These are phyloP conservation scores for Neoscytalidium dimidiatum DNA, from an alignment of 2,329 filamentous ascomycete genomes.

Conservation along the genomic window DNA sequence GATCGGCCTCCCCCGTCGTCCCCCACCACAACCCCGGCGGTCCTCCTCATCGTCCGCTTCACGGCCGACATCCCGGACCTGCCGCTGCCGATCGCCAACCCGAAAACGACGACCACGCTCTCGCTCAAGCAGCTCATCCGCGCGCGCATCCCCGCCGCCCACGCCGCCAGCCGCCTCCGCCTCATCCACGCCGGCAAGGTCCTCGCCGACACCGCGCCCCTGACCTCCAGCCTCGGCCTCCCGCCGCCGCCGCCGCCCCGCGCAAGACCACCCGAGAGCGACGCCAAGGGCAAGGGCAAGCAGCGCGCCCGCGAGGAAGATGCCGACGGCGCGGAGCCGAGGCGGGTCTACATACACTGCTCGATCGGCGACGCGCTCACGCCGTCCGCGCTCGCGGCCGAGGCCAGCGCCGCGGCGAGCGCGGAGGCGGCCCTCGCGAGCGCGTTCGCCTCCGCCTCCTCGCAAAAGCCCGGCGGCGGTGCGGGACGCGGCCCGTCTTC, in stretches of 20 bases:
- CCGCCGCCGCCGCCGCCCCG: constrained; percentile 57
- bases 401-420: constrained; percentile 52
- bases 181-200: constrained; percentile 90
- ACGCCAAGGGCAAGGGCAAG: constrained; percentile 64
- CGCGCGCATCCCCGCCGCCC: constrained; percentile 62
- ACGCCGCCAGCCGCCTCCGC: constrained; percentile 72
- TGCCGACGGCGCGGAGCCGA: constrained; percentile 25
- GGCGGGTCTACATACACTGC: constrained; percentile 86
- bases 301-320: constrained; percentile 55
- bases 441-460: constrained; percentile 21
- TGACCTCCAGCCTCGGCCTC: constrained; percentile 68
- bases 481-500: constrained; percentile 19
- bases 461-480: background rate
- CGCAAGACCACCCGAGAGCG: constrained; percentile 29
- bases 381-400: constrained; percentile 66
- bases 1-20: too few species aligned
- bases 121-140: constrained; percentile 84
- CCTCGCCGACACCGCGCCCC: constrained; percentile 70
- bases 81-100: constrained; percentile 70
- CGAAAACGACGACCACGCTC: constrained; percentile 70
- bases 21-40: constrained; percentile 20
- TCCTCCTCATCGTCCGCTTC: constrained; percentile 78
- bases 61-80: constrained; percentile 82
- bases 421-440: constrained; percentile 41
- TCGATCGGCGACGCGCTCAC: constrained; percentile 80